These are phyloP conservation scores for Myriosclerotinia scirpicola DNA, from an alignment of 2,329 filamentous ascomycete species.

Conservation along the genomic window DNA sequence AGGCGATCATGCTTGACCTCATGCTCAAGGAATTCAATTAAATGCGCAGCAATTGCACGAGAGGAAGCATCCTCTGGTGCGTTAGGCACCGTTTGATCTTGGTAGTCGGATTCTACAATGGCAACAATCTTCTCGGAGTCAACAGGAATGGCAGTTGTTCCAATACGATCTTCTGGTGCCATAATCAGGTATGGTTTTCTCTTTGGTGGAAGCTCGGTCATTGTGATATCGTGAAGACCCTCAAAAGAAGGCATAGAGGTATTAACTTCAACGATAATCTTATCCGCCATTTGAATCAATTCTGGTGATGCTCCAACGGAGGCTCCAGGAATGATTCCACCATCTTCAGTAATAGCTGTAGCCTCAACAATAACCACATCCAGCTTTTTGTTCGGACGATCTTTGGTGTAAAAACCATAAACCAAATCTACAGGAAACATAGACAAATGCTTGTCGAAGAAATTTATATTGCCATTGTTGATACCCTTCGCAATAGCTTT, in stretches of 20 bases:
- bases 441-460: conserved; percentile 90
- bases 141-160: conserved; percentile 76
- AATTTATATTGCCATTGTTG: conserved; percentile 83
- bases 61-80: conserved; percentile 72
- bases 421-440: conserved; percentile 89
- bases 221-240: conserved; percentile 86
- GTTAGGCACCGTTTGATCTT: conserved; percentile 74
- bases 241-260: conserved; percentile 81
- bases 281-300: conserved; percentile 86
- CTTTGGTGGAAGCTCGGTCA: conserved; percentile 78
- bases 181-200: conserved; percentile 87
- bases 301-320: conserved; percentile 84
- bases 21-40: conserved; percentile 85
- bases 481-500: conserved; percentile 89
- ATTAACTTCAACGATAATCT: conserved; percentile 92
- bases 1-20: conserved; percentile 78
- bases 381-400: conserved; percentile 62
- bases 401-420: conserved; percentile 83
- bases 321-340: conserved; percentile 83
- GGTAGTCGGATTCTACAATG: conserved; percentile 81
- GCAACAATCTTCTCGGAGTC: conserved; percentile 84
- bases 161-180: conserved; percentile 82
- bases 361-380: conserved; percentile 87
- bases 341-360: conserved; percentile 82
- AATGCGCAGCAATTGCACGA: conserved; percentile 69